A percentile compares a stretch with the other conserved stretches of the same genome.
These are phyloP conservation scores for Tremellales sp. DNA, from an alignment of 1,284 basidiomycete genomes.

Conservation along the genomic window DNA sequence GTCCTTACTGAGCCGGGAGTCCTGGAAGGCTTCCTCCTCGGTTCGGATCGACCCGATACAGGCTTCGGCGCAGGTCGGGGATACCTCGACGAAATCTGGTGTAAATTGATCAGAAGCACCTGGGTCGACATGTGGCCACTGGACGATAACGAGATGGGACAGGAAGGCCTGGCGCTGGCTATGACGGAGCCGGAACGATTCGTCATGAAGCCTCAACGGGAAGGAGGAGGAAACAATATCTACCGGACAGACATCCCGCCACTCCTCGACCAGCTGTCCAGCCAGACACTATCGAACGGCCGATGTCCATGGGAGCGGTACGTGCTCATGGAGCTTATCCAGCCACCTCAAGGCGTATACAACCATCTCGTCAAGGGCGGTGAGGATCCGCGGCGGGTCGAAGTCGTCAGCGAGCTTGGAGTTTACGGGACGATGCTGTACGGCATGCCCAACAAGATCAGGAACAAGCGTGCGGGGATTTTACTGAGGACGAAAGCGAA, in stretches of 20 bases:
- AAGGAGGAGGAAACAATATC: constrained; percentile 96
- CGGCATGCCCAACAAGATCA: constrained; percentile 45
- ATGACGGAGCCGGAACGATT: constrained; percentile 56
- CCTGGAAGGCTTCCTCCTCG: constrained; percentile 65
- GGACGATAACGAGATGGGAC: constrained; percentile 49
- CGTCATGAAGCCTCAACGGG: constrained; percentile 92
- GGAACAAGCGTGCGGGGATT: constrained; percentile 73
- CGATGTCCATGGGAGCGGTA: no score
- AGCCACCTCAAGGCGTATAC: constrained; percentile 62
- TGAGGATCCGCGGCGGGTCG: constrained; percentile 52
- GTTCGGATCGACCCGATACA: constrained; percentile 39
- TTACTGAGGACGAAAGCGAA: constrained; percentile 87
- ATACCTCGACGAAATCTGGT: constrained; percentile 44
- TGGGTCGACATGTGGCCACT: constrained; percentile 75
- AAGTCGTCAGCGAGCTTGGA: constrained; percentile 86
- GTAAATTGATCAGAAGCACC: constrained; percentile 58
- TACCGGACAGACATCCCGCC: constrained; percentile 77
- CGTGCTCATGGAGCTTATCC: constrained; percentile 91
- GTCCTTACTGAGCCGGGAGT: constrained; percentile 71
- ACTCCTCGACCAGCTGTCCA: constrained; percentile 63
- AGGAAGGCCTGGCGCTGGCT: constrained; percentile 57
- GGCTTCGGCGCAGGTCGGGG: constrained; percentile 48
- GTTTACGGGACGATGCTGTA: constrained; percentile 88
- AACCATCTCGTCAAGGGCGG: constrained; percentile 67
- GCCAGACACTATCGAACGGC: constrained; percentile 11